A percentile compares a stretch with the other conserved stretches of the same genome.
Evolutionary conservation across 306 rosid genomes (phyloP).

Genomic region (Mucuna pruriens): DNA sequence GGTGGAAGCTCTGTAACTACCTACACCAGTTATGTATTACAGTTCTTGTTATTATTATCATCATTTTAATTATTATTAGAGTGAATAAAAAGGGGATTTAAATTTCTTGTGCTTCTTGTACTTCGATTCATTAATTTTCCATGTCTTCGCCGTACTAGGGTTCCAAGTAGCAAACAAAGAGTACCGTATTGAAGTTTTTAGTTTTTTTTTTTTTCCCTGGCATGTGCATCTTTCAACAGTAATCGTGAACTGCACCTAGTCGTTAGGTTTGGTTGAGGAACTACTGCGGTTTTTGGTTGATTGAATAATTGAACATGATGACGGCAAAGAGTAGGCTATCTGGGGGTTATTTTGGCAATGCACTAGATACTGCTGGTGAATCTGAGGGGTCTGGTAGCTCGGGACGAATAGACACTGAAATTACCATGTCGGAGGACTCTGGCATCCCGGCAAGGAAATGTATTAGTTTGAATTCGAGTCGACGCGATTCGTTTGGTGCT

Average conservation of each 20-base stretch:
- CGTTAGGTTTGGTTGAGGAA: neutral
- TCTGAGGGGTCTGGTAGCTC: slow-evolving; percentile 87
- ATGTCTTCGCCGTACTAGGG: neutral
- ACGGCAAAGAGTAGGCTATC: slow-evolving; percentile 61
- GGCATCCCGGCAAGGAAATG: slow-evolving; percentile 62
- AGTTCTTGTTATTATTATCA: neutral
- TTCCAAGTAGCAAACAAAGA: neutral
- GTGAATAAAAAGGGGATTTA: neutral
- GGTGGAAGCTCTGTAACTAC: slow-evolving; percentile 16
- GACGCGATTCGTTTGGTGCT: slow-evolving; percentile 46
- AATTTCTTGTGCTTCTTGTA: neutral
- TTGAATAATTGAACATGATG: slow-evolving; percentile 22
- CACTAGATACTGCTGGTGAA: slow-evolving; percentile 60
- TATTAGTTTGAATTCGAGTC: slow-evolving; percentile 59
- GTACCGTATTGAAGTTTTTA: neutral
- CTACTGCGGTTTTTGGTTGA: neutral
- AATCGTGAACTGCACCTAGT: neutral
- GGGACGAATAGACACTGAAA: slow-evolving; percentile 67
- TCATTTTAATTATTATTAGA: neutral
- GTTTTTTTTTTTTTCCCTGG: neutral
- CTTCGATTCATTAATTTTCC: neutral
- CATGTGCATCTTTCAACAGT: slow-evolving; percentile 29
- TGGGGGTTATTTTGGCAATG: slow-evolving; percentile 61
- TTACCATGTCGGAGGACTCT: slow-evolving; percentile 75
- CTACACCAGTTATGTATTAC: neutral